Percentiles rank a stretch among this genome's conserved stretches.
These are phyloP conservation scores for Pterula multifida DNA, from an alignment of 1,284 basidiomycete species.

Conservation along the genomic window DNA sequence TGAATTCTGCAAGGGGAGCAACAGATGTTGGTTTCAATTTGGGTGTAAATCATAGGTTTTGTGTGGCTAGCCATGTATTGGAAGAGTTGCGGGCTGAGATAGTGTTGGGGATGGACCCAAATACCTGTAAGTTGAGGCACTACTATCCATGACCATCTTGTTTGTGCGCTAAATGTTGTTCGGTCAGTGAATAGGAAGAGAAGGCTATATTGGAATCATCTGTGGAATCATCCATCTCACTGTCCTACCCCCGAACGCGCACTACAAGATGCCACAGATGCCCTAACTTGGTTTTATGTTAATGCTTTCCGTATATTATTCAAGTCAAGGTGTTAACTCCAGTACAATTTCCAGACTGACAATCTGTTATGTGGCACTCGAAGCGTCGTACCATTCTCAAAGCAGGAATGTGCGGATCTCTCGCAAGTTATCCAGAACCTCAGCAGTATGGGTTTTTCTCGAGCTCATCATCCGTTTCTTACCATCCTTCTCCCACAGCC, in stretches of 20 bases:
- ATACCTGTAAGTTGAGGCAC: constrained; percentile 16
- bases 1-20: constrained; percentile 19
- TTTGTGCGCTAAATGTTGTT: background rate
- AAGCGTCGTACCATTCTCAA: constrained; percentile 37
- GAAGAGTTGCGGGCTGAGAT: constrained; percentile 20
- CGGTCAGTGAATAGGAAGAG: constrained; percentile 30
- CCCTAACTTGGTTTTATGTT: constrained; percentile 38
- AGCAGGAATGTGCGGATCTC: constrained; percentile 37
- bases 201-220: constrained; percentile 37
- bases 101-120: constrained; percentile 15
- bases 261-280: constrained; percentile 32
- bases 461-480: background rate
- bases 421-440: constrained; percentile 23
- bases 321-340: background rate
- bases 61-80: constrained; percentile 25
- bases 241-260: constrained; percentile 25
- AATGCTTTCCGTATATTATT: constrained; percentile 5
- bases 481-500: background rate
- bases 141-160: too few species aligned
- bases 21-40: constrained; percentile 17
- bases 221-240: constrained; percentile 36
- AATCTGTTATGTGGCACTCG: constrained; percentile 29
- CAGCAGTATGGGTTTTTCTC: constrained; percentile 14
- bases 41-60: constrained; percentile 27
- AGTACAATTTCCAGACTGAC: constrained; percentile 24